Evolutionary conservation across 192 early-diverging fungal species (phyloP), one percentile per base, ranked within the genome.

Genomic region (Podila verticillata): DNA sequence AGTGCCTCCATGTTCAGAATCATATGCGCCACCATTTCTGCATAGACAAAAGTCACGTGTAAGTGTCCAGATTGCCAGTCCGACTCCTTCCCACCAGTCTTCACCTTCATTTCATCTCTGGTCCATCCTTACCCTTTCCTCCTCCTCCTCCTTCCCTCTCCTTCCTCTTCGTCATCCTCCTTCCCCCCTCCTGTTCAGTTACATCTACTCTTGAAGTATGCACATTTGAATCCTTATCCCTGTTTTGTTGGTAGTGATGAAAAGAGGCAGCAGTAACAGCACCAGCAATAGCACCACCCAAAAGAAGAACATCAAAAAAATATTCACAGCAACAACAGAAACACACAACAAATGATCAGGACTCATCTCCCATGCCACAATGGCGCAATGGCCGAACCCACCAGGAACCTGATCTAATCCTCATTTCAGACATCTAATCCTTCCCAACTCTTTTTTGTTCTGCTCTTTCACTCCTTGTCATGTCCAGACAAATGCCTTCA

Each of bases 401-500:
- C 13, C 13, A 44, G 39, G 39, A 44, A 15, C 15, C 15, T 44
- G 39, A 44, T 44, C 39, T 44, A 44, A 17, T 44, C 1, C 15
- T 15, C 39, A 13, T 44, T 44, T 3, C 39, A 4, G 3, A 15
- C 3, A 44, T 4, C 13, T 44, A 44, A 44, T 15, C 39, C 39
- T 44, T 44, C 2, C 17, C 39, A 44, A 1, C 17, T 44, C 39
- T 44, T 3, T 0, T 44, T 54, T 48, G 26, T 7, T 20, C 44
- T 65, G 0, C 7, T 39, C 19, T 19, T 24, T 48, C 22, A 31
- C 4, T 26, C 61, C 19, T 35, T 44, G 6, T 44, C n/a, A n/a
- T 39, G 15, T 24, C 47, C 39, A 22, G 26, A 65, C 35, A 35
- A 68, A 80, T 80, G 77, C 77, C 77, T 48, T 80, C 77, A 67